These are phyloP conservation scores for Flueggea neowawraea DNA, from an alignment of 441 rosid species.

Conservation along the genomic window DNA sequence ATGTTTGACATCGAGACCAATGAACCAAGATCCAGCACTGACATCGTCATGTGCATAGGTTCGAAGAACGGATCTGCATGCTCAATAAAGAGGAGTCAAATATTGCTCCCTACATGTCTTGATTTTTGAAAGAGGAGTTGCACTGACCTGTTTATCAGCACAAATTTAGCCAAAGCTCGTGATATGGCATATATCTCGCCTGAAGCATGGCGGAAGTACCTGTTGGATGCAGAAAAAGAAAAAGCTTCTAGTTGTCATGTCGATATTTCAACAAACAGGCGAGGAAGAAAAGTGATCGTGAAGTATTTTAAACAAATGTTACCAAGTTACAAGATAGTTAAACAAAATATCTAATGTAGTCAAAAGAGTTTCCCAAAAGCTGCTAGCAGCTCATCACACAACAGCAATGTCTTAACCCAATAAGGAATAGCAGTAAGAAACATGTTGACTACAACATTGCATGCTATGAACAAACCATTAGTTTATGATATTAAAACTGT, in stretches of 20 bases:
- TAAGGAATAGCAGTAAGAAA: no score
- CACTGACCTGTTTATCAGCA: constrained; percentile 79
- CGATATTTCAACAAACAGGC: not conserved
- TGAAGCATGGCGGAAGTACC: constrained; percentile 95
- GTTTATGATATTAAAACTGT: no score
- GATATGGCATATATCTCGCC: constrained; percentile 89
- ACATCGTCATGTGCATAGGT: constrained; percentile 92
- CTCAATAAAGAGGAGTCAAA: constrained; percentile 14
- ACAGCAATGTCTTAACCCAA: no score
- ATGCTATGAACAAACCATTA: no score
- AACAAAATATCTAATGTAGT: no score
- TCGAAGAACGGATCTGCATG: constrained; percentile 65
- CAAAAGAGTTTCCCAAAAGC: no score
- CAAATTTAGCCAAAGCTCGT: constrained; percentile 68
- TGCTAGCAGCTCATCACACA: no score
- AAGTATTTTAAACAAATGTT: no score
- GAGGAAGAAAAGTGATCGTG: not conserved
- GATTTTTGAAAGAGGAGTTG: not conserved
- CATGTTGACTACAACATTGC: no score
- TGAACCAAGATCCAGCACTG: constrained; percentile 90
- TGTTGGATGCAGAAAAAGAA: constrained; percentile 23
- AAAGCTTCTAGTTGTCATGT: not conserved
- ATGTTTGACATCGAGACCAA: constrained; percentile 83
- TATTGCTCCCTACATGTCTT: not conserved
- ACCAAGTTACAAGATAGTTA: no score